Evolutionary conservation across 2,329 filamentous ascomycete genomes (phyloP).

Genomic region (Penicillium capsulatum): DNA sequence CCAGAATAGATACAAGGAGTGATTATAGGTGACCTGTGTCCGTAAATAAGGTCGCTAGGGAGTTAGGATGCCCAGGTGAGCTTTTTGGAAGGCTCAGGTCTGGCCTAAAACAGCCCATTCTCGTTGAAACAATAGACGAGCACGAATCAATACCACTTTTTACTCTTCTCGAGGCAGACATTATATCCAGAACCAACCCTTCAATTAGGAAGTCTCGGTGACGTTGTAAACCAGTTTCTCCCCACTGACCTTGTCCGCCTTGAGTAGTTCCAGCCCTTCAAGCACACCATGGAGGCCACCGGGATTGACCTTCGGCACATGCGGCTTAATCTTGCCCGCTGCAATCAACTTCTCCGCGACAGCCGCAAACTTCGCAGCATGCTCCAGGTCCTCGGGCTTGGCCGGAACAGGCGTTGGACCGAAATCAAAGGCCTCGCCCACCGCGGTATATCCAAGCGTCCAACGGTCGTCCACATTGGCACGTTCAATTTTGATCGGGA

Average conservation of each 20-base stretch:
- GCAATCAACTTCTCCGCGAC: constrained; percentile 41
- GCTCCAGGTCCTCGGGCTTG: constrained; percentile 41
- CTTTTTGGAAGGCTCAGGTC: no score
- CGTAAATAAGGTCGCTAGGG: no score
- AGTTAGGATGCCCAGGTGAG: no score
- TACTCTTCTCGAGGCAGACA: no score
- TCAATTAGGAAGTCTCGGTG: constrained; percentile 14
- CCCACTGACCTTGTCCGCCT: constrained; percentile 45
- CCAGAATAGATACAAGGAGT: no score
- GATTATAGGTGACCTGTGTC: no score
- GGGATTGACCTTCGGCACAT: constrained; percentile 39
- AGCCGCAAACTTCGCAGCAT: constrained; percentile 40
- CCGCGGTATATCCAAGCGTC: constrained; percentile 31
- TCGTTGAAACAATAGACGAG: no score
- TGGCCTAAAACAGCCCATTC: no score
- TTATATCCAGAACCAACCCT: no score
- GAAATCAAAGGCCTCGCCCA: constrained; percentile 30
- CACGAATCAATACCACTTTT: no score
- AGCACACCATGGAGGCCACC: constrained; percentile 45
- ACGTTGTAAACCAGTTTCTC: constrained; percentile 48
- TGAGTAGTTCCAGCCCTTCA: constrained; percentile 44
- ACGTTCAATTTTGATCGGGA: constrained; percentile 21
- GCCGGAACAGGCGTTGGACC: constrained; percentile 28
- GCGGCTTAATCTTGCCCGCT: constrained; percentile 43
- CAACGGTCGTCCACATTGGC: constrained; percentile 28